phyloP scores from a whole-genome alignment of 345 rosid species.

The Carallia pectinifolia region DNA sequence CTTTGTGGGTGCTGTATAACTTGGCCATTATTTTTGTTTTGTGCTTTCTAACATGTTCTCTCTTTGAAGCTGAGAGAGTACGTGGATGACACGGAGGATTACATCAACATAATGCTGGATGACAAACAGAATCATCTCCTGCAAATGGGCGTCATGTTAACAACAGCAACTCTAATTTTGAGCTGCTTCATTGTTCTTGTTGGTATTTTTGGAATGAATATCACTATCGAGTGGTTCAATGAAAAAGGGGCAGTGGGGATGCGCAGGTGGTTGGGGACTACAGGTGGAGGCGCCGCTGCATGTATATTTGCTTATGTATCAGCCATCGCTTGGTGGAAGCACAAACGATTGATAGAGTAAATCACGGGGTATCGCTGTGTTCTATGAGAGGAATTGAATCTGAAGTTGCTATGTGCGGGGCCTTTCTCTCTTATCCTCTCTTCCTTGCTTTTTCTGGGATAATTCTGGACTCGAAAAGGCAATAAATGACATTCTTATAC shows the following conservation, averaged over 20 bases:
- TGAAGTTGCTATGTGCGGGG: too few species aligned
- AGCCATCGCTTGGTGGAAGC: conserved; percentile 84
- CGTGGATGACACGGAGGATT: conserved; percentile 92
- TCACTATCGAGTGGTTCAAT: conserved; percentile 52
- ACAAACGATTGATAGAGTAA: conserved; percentile 71
- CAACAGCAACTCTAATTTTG: conserved; percentile 80
- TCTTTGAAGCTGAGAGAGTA: conserved; percentile 76
- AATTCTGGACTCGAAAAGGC: too few species aligned
- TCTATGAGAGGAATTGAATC: too few species aligned
- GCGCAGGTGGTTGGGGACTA: conserved; percentile 61
- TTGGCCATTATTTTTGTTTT: not conserved
- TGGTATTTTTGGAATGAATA: conserved; percentile 79
- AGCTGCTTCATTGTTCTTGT: conserved; percentile 66
- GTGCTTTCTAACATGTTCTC: not conserved
- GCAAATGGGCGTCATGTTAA: conserved; percentile 93
- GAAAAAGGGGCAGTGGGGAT: conserved; percentile 23
- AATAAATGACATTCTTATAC: too few species aligned
- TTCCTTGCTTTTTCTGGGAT: too few species aligned
- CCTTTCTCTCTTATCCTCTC: too few species aligned
- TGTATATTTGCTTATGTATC: conserved; percentile 58
- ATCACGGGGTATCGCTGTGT: not conserved
- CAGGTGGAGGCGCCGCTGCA: conserved; percentile 63
- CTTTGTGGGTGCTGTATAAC: not conserved
- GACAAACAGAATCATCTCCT: conserved; percentile 95
- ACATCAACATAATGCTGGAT: conserved; percentile 93